These are phyloP conservation scores for Fraxinus excelsior DNA, from an alignment of 257 asterid genomes.

Conservation along the genomic window DNA sequence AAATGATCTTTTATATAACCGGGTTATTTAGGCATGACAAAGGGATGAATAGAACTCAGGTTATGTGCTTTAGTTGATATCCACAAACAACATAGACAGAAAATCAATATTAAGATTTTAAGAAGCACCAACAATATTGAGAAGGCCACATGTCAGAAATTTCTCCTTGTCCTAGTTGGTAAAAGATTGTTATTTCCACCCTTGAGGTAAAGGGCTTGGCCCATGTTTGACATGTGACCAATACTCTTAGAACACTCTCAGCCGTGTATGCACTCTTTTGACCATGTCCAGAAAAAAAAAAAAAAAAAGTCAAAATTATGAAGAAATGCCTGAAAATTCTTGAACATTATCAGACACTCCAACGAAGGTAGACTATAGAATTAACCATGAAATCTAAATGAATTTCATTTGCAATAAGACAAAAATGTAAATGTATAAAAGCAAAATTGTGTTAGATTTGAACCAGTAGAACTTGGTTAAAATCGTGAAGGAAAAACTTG, in stretches of 20 bases:
- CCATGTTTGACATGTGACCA: neutral
- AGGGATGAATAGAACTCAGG: slow-evolving; percentile 6
- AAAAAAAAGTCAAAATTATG: neutral
- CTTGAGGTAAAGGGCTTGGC: too few species aligned
- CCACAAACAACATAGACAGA: neutral
- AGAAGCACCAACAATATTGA: neutral
- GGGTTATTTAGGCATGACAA: neutral
- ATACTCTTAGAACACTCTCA: neutral
- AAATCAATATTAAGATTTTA: slow-evolving; percentile 2
- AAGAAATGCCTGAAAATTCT: neutral
- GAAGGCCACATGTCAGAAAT: neutral
- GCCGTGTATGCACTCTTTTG: neutral
- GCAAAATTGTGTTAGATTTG: neutral
- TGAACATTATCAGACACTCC: neutral
- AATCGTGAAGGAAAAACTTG: neutral
- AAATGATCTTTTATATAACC: slow-evolving; percentile 1
- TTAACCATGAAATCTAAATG: neutral
- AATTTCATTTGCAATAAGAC: neutral
- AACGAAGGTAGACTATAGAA: neutral
- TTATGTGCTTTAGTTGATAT: neutral
- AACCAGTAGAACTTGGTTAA: neutral
- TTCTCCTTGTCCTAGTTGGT: too few species aligned
- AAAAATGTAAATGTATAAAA: neutral
- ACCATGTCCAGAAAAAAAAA: neutral
- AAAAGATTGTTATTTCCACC: too few species aligned